phyloP scores from a whole-genome alignment of 106 monocot genomes.

The Platanthera zijinensis region DNA sequence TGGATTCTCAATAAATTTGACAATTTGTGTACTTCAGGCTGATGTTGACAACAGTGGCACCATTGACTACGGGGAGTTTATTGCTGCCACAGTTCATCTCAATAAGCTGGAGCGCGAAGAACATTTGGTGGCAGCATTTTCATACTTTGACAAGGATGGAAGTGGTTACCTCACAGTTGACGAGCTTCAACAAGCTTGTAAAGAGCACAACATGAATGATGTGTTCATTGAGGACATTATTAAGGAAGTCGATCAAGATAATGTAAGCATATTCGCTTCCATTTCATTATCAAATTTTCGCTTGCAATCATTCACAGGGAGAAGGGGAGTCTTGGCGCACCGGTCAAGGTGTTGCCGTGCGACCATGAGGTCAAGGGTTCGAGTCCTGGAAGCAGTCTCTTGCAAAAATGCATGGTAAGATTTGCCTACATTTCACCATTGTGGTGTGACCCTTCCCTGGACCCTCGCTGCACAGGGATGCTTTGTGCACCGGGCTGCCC shows the following conservation, averaged over 20 bases:
- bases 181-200: conserved; percentile 63
- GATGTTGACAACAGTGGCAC: conserved; percentile 71
- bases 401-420: no score
- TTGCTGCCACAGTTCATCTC: conserved; percentile 70
- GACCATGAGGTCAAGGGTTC: no score
- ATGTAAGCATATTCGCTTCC: conserved; percentile 25
- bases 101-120: conserved; percentile 77
- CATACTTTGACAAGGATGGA: conserved; percentile 81
- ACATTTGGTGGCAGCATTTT: conserved; percentile 67
- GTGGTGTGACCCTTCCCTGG: no score
- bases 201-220: conserved; percentile 50
- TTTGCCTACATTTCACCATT: no score
- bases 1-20: no score
- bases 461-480: no score
- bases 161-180: conserved; percentile 66
- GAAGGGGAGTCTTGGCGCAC: no score
- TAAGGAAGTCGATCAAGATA: conserved; percentile 69
- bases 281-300: conserved; percentile 2
- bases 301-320: background rate
- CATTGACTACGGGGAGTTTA: conserved; percentile 68
- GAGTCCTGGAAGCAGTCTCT: no score
- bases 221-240: conserved; percentile 46
- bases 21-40: conserved; percentile 22
- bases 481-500: no score
- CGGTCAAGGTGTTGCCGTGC: no score